Evolutionary conservation across 83 land plant genomes (phyloP).

Genomic region (Picea abies): DNA sequence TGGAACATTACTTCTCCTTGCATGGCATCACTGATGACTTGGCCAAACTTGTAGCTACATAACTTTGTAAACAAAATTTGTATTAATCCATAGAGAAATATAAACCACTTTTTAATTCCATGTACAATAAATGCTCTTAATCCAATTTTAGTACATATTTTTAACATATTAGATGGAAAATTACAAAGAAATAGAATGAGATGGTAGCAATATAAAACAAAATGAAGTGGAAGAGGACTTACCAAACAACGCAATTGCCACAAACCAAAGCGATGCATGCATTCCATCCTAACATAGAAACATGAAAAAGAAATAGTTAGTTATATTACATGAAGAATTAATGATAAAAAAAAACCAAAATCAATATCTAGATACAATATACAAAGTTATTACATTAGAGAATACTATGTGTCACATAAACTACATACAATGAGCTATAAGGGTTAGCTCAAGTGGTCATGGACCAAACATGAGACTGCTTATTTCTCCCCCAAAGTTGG

Average conservation of each 20-base stretch:
- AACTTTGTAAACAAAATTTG: no score
- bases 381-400: background rate
- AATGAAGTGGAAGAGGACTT: conserved; percentile 19
- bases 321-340: background rate
- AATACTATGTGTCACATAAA: no score
- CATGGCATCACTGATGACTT: no score
- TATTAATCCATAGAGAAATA: no score
- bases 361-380: background rate
- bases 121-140: background rate
- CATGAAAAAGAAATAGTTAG: background rate
- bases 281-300: conserved; percentile 78
- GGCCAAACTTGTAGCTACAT: no score
- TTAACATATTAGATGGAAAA: background rate
- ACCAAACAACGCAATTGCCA: conserved; percentile 98
- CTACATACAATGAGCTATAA: no score
- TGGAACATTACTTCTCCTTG: no score
- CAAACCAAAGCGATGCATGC: conserved; percentile 95
- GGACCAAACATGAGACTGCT: no score
- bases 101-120: background rate
- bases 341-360: background rate
- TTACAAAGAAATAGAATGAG: background rate
- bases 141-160: background rate
- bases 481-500: no score
- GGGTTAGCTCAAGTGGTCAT: no score
- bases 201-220: background rate